Conservation (phyloP, 75 land plant species). For the Adiantum capillusveneris region DNA sequence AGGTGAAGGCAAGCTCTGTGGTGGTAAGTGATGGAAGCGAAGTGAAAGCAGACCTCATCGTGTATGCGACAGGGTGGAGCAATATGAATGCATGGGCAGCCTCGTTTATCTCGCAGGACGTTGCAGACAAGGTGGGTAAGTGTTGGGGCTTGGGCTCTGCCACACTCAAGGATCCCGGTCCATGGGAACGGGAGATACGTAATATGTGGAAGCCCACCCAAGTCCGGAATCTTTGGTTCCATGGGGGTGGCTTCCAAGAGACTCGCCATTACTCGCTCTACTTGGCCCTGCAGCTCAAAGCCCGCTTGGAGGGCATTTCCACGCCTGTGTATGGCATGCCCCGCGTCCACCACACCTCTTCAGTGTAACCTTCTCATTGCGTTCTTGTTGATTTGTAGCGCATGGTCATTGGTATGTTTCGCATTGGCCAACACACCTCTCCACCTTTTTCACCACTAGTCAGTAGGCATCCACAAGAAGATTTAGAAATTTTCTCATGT, state of each 20-base stretch:
- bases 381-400: no score
- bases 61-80: conserved; percentile 10
- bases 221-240: conserved; percentile 3
- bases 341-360: no score
- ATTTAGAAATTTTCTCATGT: no score
- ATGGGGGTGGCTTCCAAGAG: conserved; percentile 12
- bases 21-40: conserved; percentile 5
- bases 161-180: conserved; percentile 12
- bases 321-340: no score
- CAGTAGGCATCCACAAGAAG: no score
- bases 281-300: conserved; percentile 1
- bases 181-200: conserved; percentile 5
- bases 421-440: no score
- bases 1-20: neutral
- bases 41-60: conserved; percentile 5
- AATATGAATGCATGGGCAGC: conserved; percentile 5
- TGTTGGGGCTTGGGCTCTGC: conserved; percentile 15
- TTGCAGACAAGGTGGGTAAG: conserved; percentile 12
- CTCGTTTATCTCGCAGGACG: conserved; percentile 8
- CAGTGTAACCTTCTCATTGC: no score
- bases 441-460: no score
- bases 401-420: no score
- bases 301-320: neutral
- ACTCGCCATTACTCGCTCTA: conserved; percentile 7
- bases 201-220: conserved; percentile 12